Conservation (phyloP, 1,139 yeast species). For the Candida smagusa region DNA sequence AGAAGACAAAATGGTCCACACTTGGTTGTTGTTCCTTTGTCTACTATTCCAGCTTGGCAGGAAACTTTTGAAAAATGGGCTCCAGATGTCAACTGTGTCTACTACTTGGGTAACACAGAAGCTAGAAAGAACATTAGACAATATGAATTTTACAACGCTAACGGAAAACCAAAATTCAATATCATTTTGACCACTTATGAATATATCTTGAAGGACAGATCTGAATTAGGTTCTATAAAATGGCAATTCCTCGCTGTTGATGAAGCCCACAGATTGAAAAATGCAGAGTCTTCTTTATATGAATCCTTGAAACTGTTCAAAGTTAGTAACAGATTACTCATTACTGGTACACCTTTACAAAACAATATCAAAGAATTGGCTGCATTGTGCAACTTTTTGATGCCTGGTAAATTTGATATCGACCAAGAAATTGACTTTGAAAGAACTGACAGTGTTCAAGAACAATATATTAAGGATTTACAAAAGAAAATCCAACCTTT, state of each 20-base stretch:
- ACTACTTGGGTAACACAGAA: slow-evolving; percentile 87
- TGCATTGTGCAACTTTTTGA: slow-evolving; percentile 87
- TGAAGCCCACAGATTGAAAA: slow-evolving; percentile 95
- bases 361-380: slow-evolving; percentile 94
- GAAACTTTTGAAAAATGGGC: slow-evolving; percentile 98
- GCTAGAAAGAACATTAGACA: slow-evolving; percentile 82
- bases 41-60: slow-evolving; percentile 98
- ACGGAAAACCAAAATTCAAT: slow-evolving; percentile 74
- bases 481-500: slow-evolving; percentile 87
- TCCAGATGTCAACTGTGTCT: slow-evolving; percentile 89
- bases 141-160: slow-evolving; percentile 68
- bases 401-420: slow-evolving; percentile 90
- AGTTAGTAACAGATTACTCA: slow-evolving; percentile 78
- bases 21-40: slow-evolving; percentile 89
- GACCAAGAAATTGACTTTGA: slow-evolving; percentile 94
- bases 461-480: slow-evolving; percentile 78
- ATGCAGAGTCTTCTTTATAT: slow-evolving; percentile 88
- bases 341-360: slow-evolving; percentile 97
- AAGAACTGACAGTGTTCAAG: slow-evolving; percentile 82
- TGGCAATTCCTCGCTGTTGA: slow-evolving; percentile 99
- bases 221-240: slow-evolving; percentile 73
- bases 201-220: slow-evolving; percentile 84
- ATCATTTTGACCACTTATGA: slow-evolving; percentile 90
- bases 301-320: slow-evolving; percentile 82
- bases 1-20: slow-evolving; percentile 97